These are phyloP conservation scores for Hippophae rhamnoides DNA, from an alignment of 306 rosid species.

Conservation along the genomic window DNA sequence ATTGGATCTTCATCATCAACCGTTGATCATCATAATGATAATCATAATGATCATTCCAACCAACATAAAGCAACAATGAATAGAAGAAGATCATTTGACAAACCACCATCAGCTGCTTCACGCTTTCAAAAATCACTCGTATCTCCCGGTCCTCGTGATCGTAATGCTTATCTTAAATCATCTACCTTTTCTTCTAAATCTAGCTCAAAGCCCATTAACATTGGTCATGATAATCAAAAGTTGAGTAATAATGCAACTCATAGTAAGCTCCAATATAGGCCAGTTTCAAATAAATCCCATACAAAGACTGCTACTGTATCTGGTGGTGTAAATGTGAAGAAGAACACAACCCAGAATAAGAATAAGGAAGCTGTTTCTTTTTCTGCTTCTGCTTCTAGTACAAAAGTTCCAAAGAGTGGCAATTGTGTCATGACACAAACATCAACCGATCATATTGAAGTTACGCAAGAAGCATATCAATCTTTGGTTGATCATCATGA, in stretches of 20 bases:
- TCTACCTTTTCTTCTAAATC: constrained; percentile 16
- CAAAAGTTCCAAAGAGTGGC: constrained; percentile 5
- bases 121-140: constrained; percentile 32
- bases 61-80: constrained; percentile 10
- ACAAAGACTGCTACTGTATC: constrained; percentile 2
- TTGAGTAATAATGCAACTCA: background rate
- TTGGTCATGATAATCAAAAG: background rate
- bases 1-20: too few relatives aligned
- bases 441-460: constrained; percentile 3
- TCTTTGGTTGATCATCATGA: constrained; percentile 18
- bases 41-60: too few relatives aligned
- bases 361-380: constrained; percentile 24
- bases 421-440: background rate
- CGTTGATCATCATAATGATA: too few relatives aligned
- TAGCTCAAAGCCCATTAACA: background rate
- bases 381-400: constrained; percentile 7
- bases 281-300: constrained; percentile 19
- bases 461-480: constrained; percentile 17
- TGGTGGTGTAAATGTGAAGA: background rate
- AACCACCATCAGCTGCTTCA: constrained; percentile 46
- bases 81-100: constrained; percentile 85
- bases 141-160: constrained; percentile 48
- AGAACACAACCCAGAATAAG: background rate
- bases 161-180: constrained; percentile 12
- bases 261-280: background rate